These are phyloP conservation scores for Fusarium sp. DNA, from an alignment of 2,329 filamentous ascomycete species.

Conservation along the genomic window DNA sequence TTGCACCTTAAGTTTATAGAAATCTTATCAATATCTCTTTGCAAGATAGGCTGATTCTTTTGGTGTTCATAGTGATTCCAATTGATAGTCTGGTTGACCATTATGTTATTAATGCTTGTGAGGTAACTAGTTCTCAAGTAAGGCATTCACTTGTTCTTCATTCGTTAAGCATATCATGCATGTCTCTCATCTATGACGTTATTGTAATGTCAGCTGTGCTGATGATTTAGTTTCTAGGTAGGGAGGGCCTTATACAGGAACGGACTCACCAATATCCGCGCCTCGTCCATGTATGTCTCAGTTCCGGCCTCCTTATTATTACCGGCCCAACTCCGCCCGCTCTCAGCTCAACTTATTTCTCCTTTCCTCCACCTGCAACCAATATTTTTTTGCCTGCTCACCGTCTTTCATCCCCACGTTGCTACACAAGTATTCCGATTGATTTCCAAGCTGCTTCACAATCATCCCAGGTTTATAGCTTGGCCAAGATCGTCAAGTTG, in stretches of 20 bases:
- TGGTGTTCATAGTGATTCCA: background rate
- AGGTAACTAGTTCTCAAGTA: too few species aligned
- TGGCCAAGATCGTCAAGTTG: background rate
- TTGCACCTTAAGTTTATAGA: background rate
- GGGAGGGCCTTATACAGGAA: background rate
- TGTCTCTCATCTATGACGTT: background rate
- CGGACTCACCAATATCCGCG: conserved; percentile 6
- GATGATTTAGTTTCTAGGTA: background rate
- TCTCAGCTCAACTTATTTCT: background rate
- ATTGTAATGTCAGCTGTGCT: background rate
- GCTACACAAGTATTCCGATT: background rate
- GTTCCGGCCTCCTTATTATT: background rate
- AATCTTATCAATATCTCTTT: too few species aligned
- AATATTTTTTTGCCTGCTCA: background rate
- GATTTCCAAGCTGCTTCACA: background rate
- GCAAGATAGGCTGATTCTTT: background rate
- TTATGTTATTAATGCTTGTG: too few species aligned
- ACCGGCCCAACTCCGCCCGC: conserved; percentile 7
- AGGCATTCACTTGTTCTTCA: too few species aligned
- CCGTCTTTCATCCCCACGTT: background rate
- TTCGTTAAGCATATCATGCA: too few species aligned
- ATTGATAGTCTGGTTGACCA: background rate
- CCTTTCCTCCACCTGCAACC: background rate
- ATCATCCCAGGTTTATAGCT: background rate
- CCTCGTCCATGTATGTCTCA: background rate